A percentile compares a stretch with the other conserved stretches of the same genome.
Conservation (phyloP, 148 eudicot species). For the Diospyros kaki region DNA sequence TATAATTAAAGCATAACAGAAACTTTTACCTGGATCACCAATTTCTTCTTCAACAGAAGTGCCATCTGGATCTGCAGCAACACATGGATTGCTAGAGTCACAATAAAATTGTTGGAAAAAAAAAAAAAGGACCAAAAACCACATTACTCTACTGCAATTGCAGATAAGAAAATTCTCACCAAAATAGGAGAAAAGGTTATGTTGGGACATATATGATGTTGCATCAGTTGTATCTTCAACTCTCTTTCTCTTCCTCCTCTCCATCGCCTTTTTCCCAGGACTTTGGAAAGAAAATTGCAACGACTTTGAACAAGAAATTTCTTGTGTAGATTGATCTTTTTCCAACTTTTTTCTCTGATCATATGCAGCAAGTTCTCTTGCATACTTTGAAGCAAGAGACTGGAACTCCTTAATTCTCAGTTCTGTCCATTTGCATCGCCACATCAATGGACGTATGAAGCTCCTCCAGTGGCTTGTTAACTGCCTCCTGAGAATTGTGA, state of each 20-base stretch:
- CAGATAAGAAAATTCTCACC: slow-evolving; percentile 35
- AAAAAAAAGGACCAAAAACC: neutral
- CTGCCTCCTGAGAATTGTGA: slow-evolving; percentile 46
- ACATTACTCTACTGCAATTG: neutral
- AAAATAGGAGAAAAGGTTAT: slow-evolving; percentile 66
- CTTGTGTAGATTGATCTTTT: slow-evolving; percentile 37
- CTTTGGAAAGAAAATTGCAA: slow-evolving; percentile 39
- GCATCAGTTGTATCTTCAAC: slow-evolving; percentile 60
- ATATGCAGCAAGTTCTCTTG: slow-evolving; percentile 39
- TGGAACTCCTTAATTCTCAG: slow-evolving; percentile 69
- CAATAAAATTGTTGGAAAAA: neutral
- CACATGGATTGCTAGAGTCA: slow-evolving; percentile 13
- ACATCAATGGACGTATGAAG: slow-evolving; percentile 80
- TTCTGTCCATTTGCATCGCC: slow-evolving; percentile 98
- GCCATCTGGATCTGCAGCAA: slow-evolving; percentile 69
- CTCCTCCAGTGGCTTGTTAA: slow-evolving; percentile 74
- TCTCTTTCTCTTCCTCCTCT: slow-evolving; percentile 69
- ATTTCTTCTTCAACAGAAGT: slow-evolving; percentile 38
- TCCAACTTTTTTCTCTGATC: slow-evolving; percentile 40
- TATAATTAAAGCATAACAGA: neutral
- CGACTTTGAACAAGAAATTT: slow-evolving; percentile 45
- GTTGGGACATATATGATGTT: slow-evolving; percentile 56
- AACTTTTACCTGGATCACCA: slow-evolving; percentile 41
- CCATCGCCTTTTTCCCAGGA: slow-evolving; percentile 44
- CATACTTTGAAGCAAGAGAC: slow-evolving; percentile 58